Evolutionary conservation across 2,329 filamentous ascomycete genomes (phyloP).

Genomic region (Metarhizium brunneum): DNA sequence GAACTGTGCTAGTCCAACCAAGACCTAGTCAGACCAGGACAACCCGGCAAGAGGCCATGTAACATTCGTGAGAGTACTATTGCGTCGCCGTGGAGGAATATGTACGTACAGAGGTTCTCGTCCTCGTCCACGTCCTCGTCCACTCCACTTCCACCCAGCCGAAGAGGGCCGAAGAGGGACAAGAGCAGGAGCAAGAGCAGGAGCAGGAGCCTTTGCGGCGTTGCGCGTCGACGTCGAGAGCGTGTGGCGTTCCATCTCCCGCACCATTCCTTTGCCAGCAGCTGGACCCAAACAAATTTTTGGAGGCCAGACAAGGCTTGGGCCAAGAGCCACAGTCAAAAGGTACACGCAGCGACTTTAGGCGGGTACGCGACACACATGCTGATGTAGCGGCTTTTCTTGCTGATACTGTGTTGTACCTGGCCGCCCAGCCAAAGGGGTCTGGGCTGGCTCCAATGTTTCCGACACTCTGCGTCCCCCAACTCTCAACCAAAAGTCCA

Average conservation of each 20-base stretch:
- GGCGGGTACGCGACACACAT: constrained; percentile 28
- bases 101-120: neutral
- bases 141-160: no score
- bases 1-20: neutral
- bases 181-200: neutral
- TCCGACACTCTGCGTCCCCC: constrained; percentile 16
- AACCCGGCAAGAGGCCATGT: neutral
- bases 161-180: no score
- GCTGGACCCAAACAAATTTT: constrained; percentile 3
- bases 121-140: no score
- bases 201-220: neutral
- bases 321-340: constrained; percentile 1
- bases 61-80: neutral
- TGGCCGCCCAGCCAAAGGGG: constrained; percentile 8
- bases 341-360: constrained; percentile 24
- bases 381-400: constrained; percentile 21
- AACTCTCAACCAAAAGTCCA: constrained; percentile 13
- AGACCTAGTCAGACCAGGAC: neutral
- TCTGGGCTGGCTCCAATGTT: neutral
- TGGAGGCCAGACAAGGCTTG: neutral
- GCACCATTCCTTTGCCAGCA: constrained; percentile 5
- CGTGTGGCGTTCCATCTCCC: constrained; percentile 3
- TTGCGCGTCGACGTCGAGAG: neutral
- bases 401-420: constrained; percentile 30
- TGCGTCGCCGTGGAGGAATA: no score